Conservation (phyloP, 805 yeast species). For the Myxozyma melibiosi region DNA sequence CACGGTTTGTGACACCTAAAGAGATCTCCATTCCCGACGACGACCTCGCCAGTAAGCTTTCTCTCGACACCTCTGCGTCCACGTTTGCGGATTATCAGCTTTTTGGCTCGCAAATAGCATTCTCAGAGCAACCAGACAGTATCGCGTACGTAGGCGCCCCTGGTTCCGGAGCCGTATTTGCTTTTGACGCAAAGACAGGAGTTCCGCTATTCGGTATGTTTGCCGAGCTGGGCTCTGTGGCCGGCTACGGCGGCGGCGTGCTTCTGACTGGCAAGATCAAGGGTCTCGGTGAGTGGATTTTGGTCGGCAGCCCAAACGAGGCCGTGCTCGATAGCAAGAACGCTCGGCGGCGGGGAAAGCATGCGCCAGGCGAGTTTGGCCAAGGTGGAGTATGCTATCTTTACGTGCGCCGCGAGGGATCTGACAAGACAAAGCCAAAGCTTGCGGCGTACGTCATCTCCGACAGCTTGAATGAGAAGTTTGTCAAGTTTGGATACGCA, state of each 20-base stretch:
- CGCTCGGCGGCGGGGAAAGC: slow-evolving; percentile 24
- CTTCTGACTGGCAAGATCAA: slow-evolving; percentile 20
- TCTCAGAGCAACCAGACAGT: neutral
- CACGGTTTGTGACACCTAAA: slow-evolving; percentile 16
- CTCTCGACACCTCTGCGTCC: slow-evolving; percentile 35
- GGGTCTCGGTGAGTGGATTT: slow-evolving; percentile 30
- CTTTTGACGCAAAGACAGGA: slow-evolving; percentile 16
- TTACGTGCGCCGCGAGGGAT: slow-evolving; percentile 35
- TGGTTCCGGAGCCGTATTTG: slow-evolving; percentile 23
- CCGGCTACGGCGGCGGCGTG: slow-evolving; percentile 31
- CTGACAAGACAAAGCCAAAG: slow-evolving; percentile 28
- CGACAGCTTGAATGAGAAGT: slow-evolving; percentile 29
- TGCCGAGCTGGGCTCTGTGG: slow-evolving; percentile 3
- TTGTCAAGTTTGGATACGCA: slow-evolving; percentile 43
- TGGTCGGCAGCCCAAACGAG: slow-evolving; percentile 29
- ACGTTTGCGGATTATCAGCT: slow-evolving; percentile 12
- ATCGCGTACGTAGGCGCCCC: slow-evolving; percentile 23
- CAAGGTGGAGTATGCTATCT: slow-evolving; percentile 47
- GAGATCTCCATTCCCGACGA: slow-evolving; percentile 13
- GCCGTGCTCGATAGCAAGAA: slow-evolving; percentile 34
- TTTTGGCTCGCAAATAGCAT: slow-evolving; percentile 24
- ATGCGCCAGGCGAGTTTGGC: slow-evolving; percentile 40
- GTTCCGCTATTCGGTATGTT: slow-evolving; percentile 11
- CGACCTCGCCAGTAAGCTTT: slow-evolving; percentile 41
- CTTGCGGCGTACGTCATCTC: slow-evolving; percentile 34